Evolutionary conservation across 2,329 filamentous ascomycete genomes (phyloP).

Genomic region (Pseudogymnoascus sp.): DNA sequence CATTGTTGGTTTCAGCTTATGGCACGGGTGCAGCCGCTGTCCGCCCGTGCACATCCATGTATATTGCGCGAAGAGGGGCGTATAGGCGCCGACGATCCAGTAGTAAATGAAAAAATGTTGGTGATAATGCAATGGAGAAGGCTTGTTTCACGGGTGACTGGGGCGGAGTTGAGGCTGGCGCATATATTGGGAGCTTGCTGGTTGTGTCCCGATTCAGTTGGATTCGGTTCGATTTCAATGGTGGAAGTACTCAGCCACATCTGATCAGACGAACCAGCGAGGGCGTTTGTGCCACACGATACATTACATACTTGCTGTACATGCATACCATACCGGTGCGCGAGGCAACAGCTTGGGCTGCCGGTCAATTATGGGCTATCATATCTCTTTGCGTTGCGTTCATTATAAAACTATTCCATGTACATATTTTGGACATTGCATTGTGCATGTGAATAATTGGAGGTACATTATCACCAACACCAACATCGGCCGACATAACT

Average conservation of each 20-base stretch:
- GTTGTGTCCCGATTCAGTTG: neutral
- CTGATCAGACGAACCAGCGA: conserved; percentile 1
- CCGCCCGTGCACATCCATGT: neutral
- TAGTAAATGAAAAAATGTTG: conserved; percentile 4
- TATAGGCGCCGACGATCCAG: conserved; percentile 4
- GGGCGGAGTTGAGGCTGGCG: conserved; percentile 2
- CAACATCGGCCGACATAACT: neutral
- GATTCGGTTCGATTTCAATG: neutral
- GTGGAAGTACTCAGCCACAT: neutral
- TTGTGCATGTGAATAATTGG: neutral
- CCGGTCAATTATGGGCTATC: neutral
- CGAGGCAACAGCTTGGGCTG: neutral
- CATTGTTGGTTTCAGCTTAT: conserved; percentile 6
- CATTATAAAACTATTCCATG: neutral
- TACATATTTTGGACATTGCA: neutral
- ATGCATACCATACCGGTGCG: neutral
- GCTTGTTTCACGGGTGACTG: neutral
- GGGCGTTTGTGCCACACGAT: neutral
- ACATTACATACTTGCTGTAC: too few species aligned
- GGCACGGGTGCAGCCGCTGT: neutral
- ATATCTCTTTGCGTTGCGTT: neutral
- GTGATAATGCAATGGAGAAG: neutral
- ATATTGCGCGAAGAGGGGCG: conserved; percentile 3
- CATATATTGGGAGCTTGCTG: neutral
- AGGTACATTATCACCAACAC: neutral